phyloP scores from a whole-genome alignment of 352 stramenopile species.

The Globisporangium nodosum region DNA sequence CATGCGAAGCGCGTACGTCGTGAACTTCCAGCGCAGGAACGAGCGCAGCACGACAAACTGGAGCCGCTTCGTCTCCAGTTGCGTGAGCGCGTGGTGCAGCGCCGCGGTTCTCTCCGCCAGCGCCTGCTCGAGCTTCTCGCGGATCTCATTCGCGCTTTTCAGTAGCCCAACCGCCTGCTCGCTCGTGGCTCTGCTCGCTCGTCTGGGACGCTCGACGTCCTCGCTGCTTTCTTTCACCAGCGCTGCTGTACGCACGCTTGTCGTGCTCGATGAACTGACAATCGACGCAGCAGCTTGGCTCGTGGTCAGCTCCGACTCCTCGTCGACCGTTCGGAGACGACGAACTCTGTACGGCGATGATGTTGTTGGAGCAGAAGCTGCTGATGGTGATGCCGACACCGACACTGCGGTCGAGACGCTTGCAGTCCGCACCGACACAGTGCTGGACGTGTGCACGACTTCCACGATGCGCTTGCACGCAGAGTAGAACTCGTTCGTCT shows the following conservation, averaged over 20 bases:
- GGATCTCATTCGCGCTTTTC: constrained; percentile 30
- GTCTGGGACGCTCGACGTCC: constrained; percentile 6
- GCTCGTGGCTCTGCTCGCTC: constrained; percentile 32
- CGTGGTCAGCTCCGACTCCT: constrained; percentile 5
- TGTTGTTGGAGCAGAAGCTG: not conserved
- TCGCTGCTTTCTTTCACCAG: constrained; percentile 14
- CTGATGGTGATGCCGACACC: not conserved
- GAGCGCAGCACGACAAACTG: constrained; percentile 34
- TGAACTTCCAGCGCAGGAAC: constrained; percentile 40
- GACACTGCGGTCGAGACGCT: constrained; percentile 1
- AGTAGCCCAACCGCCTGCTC: constrained; percentile 38
- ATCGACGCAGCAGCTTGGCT: constrained; percentile 2
- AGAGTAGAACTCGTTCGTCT: constrained; percentile 27
- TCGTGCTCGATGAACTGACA: not conserved
- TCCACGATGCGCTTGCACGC: constrained; percentile 37
- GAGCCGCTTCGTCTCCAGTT: constrained; percentile 19
- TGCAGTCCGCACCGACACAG: constrained; percentile 7
- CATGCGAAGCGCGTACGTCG: constrained; percentile 12
- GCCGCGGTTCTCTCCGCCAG: constrained; percentile 21
- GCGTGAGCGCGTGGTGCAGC: constrained; percentile 14
- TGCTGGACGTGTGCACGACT: constrained; percentile 23
- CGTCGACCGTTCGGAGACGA: constrained; percentile 1
- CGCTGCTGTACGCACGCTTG: not conserved
- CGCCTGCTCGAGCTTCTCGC: constrained; percentile 19
- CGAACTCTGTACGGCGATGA: not conserved